Evolutionary conservation across 331 rosid genomes (phyloP).

Genomic region (Arachis monticola): DNA sequence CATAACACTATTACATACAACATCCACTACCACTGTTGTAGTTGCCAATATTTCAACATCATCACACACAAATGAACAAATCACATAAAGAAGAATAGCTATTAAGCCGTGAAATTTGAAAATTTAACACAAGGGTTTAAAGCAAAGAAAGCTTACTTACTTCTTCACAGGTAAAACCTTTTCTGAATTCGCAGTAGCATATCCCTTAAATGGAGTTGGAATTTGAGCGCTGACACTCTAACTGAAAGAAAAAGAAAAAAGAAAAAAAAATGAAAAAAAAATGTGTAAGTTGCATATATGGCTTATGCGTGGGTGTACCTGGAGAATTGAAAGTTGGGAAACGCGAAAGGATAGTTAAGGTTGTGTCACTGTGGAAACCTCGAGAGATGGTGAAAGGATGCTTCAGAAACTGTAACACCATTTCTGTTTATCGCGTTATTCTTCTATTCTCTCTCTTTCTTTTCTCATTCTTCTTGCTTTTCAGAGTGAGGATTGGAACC

Average conservation of each 20-base stretch:
- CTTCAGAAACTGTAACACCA: slow-evolving; percentile 61
- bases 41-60: neutral
- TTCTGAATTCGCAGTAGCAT: slow-evolving; percentile 61
- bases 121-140: neutral
- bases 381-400: slow-evolving; percentile 44
- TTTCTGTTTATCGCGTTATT: slow-evolving; percentile 11
- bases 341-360: slow-evolving; percentile 39
- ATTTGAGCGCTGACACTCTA: slow-evolving; percentile 48
- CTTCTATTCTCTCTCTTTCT: neutral
- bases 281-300: slow-evolving; percentile 1
- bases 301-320: slow-evolving; percentile 21
- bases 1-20: neutral
- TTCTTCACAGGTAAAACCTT: slow-evolving; percentile 66
- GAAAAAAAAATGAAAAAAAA: neutral
- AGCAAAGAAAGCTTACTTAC: slow-evolving; percentile 64
- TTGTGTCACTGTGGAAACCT: slow-evolving; percentile 37
- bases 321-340: slow-evolving; percentile 36
- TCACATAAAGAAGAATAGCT: neutral
- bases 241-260: slow-evolving; percentile 40
- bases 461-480: no score
- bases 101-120: neutral
- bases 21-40: slow-evolving; percentile 10
- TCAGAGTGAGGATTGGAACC: no score
- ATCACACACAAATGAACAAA: neutral
- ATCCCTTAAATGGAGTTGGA: slow-evolving; percentile 51